Conservation (phyloP, 2,329 filamentous ascomycete genomes). For the Neopestalotiopsis rosae region DNA sequence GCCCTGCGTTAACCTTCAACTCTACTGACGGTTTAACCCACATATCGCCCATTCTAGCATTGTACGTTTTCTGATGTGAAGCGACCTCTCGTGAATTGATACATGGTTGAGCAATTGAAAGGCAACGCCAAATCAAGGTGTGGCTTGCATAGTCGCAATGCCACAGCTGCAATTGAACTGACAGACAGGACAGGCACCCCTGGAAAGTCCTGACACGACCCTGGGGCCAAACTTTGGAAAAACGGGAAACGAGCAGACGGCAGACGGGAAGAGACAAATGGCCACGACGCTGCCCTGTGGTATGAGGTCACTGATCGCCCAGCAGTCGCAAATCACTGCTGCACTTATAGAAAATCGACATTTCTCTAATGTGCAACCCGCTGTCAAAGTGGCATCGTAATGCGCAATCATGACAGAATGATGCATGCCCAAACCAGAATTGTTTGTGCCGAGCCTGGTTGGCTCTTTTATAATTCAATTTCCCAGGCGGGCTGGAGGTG, state of each 20-base stretch:
- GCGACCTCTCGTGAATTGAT: not conserved
- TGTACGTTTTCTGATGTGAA: not conserved
- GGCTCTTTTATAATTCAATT: too few species aligned
- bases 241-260: not conserved
- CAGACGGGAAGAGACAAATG: not conserved
- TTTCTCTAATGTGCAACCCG: not conserved
- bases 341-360: not conserved
- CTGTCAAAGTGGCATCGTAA: not conserved
- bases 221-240: not conserved
- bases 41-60: not conserved
- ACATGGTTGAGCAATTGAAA: not conserved
- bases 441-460: too few species aligned
- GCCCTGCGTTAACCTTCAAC: not conserved
- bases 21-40: not conserved
- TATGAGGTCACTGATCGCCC: conserved; percentile 17
- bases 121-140: conserved; percentile 9
- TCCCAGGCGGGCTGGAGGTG: not conserved
- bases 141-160: conserved; percentile 8
- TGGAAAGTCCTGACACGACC: conserved; percentile 6
- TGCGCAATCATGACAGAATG: too few species aligned
- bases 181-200: not conserved
- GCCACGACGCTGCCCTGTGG: conserved; percentile 1
- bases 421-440: too few species aligned
- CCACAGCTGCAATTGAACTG: not conserved
- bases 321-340: conserved; percentile 13